Base-by-base conservation (phyloP, 352 stramenopile species). In the Phytophthora hybrid region DNA sequence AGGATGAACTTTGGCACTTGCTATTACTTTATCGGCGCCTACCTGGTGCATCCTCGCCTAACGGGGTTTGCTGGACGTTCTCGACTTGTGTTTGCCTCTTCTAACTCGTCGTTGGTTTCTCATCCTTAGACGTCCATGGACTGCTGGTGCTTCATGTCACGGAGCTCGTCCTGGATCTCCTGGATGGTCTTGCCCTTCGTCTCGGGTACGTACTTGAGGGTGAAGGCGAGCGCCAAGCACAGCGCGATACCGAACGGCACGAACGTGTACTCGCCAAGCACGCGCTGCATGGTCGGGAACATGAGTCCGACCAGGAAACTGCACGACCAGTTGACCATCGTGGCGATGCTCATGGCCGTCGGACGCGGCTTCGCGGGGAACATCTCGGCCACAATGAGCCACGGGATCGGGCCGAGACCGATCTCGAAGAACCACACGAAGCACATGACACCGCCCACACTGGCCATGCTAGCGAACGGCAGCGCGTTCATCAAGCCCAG, bases 321-420 rank as follows among this genome's bases (percentile, higher is more conserved):
- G 79, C 92, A 98, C 19, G 80, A 86, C 97, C 97, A 99, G 81
- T 99, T 99, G 26, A 98, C 72, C 87, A 98, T 97, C 58, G 83
- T 98, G 26, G 88, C 96, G 61, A 96, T 85, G 46, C 85, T 94
- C 92, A 98, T 98, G 62, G 89, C 88, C 3, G 87, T 92, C 44
- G 92, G 89, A 52, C 98, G 93, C 57, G 97, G 97, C 77, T 98
- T 98, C 14, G 91, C 85, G 56, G 96, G 90, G 81, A 98, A 98
- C 93, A 99, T 98, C 78, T 99, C 97, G n/a, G 94, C 94, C 8
- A 98, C 94, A 71, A 99, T 98, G 26, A 99, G 78, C 97, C 95
- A 99, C 49, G 97, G 96, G 66, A 99, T 99, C 10, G 97, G 96
- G 9, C 97, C 97, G 7, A 90, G 62, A 13, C 83, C 83, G 57